Evolutionary conservation across 2,329 filamentous ascomycete genomes (phyloP), one percentile per base, ranked within the genome.

Genomic region (Chrysosporium queenslandicum): DNA sequence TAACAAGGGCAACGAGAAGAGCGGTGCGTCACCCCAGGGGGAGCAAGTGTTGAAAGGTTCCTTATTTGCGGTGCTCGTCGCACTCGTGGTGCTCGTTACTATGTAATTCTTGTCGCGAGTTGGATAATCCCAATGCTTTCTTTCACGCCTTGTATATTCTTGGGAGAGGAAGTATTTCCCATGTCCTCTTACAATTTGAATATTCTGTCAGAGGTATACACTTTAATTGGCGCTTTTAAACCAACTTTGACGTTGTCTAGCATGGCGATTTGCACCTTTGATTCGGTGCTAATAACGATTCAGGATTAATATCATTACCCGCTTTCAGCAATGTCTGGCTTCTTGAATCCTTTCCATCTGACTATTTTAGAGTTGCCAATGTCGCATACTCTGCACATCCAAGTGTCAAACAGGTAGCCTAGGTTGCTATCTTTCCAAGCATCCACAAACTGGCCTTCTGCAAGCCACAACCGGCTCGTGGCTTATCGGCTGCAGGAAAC

Each of bases 51-150:
- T 74, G 45, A 64, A 64, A 41, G 69, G 72, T 50, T 73, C 71
- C 6, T 62, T 75, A 56, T 72, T 75, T 53, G 73, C 72, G 20
- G 72, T 71, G 14, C 58, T 74, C 52, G 69, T 75, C 39, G 73
- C 71, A 18, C 61, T 74, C 21, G 66, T 74, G 42, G 72, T 67
- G 48, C 59, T 74, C 25, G 68, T 74, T 56, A 64, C 69, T 46
- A 59, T 74, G 63, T 74, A 64, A 68, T 62, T 23, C 18, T n/a
- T 36, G n/a, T 36, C 23, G 23, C 41, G 7, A 29, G 53, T 51
- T 56, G 52, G 49, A 56, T 52, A 39, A 46, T 52, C 23, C 41
- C 32, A 34, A 45, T 57, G 41, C 47, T 53, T 41, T 30, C 43
- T 30, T 43, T 42, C 2, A 16, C 4, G 20, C 23, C 37, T 27